phyloP scores from a whole-genome alignment of 192 early-diverging fungal genomes.

The Coemansia sp. region DNA sequence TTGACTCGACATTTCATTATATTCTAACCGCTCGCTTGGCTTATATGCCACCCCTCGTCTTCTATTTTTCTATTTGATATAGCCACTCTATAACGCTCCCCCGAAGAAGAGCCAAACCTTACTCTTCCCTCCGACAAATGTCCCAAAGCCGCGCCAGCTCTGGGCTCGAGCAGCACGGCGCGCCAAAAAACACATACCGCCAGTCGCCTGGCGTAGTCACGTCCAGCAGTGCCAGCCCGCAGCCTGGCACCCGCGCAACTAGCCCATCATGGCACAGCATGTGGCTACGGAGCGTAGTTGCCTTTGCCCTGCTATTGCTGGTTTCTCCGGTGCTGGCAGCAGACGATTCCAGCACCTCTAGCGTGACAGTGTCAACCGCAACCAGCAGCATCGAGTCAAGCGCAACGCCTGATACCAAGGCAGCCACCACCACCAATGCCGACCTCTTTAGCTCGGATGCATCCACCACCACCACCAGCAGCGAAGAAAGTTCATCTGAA shows the following conservation, averaged over 20 bases:
- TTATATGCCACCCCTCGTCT: not conserved
- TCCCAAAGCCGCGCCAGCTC: slow-evolving; percentile 8
- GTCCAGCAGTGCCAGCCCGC: not conserved
- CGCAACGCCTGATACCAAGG: not conserved
- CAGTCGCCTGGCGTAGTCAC: not conserved
- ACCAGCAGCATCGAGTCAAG: not conserved
- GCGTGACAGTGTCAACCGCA: not conserved
- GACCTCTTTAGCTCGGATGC: slow-evolving; percentile 5
- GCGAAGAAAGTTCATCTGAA: slow-evolving; percentile 4
- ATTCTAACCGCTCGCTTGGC: not conserved
- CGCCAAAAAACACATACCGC: not conserved
- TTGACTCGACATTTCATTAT: slow-evolving; percentile 5
- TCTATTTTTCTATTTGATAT: not conserved
- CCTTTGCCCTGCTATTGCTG: slow-evolving; percentile 20
- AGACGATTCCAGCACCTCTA: not conserved
- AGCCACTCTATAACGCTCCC: not conserved
- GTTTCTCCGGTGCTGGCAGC: slow-evolving; percentile 31
- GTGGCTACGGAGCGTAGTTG: slow-evolving; percentile 24
- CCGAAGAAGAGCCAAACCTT: not conserved
- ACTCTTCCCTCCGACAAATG: not conserved
- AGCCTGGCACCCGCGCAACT: not conserved
- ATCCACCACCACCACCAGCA: not conserved
- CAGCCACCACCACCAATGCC: not conserved
- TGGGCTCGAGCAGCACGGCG: slow-evolving; percentile 1
- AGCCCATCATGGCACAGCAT: not conserved